These are phyloP conservation scores for Chenopodium album DNA, from an alignment of 148 eudicot genomes.

Conservation along the genomic window DNA sequence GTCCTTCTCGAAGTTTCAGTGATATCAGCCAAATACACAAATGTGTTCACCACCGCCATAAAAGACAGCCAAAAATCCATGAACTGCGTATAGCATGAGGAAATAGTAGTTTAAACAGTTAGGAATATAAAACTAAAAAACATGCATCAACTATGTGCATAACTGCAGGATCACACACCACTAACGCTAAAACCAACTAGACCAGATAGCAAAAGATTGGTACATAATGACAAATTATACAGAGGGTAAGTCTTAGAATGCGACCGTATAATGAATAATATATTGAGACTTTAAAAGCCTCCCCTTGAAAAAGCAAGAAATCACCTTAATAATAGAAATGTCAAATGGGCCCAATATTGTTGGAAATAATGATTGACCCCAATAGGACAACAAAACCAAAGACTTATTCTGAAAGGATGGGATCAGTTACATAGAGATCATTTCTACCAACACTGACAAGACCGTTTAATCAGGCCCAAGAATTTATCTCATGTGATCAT, in stretches of 20 bases:
- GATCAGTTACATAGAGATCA: no score
- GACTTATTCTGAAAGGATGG: no score
- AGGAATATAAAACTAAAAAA: no score
- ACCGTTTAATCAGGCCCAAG: no score
- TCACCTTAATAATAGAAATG: not conserved
- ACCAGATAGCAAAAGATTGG: not conserved
- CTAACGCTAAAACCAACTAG: not conserved
- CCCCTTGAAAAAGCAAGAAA: not conserved
- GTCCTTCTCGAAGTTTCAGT: conserved; percentile 76
- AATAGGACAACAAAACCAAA: no score
- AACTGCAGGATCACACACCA: not conserved
- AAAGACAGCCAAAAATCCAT: conserved; percentile 99
- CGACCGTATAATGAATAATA: not conserved
- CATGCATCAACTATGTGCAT: not conserved
- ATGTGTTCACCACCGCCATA: conserved; percentile 95
- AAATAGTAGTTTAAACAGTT: not conserved
- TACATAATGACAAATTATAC: not conserved
- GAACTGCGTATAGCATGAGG: conserved; percentile 42
- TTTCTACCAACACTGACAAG: no score
- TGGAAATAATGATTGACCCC: not conserved
- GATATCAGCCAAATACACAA: conserved; percentile 71
- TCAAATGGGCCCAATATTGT: no score
- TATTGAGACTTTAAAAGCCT: no score
- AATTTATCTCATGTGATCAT: no score
- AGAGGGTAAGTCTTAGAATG: not conserved